Percentiles rank a stretch among this genome's conserved stretches.
These are phyloP conservation scores for Alternaria angustiovoidea DNA, from an alignment of 2,329 filamentous ascomycete species.

Conservation along the genomic window DNA sequence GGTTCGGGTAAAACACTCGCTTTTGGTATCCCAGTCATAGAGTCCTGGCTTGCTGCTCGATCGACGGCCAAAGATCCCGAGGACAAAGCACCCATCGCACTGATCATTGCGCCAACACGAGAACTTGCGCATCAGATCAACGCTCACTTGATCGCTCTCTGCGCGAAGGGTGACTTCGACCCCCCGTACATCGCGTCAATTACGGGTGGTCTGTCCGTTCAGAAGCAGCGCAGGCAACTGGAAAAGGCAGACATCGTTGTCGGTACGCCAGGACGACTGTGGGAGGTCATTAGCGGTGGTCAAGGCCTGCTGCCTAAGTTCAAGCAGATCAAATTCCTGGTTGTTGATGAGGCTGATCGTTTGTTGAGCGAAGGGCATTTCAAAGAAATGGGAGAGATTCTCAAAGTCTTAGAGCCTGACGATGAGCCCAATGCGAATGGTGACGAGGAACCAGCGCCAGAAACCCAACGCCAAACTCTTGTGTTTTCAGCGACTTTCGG, in stretches of 20 bases:
- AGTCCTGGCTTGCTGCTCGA: slow-evolving; percentile 72
- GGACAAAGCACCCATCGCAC: slow-evolving; percentile 61
- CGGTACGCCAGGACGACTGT: slow-evolving; percentile 88
- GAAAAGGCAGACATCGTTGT: slow-evolving; percentile 90
- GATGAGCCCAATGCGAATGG: slow-evolving; percentile 59
- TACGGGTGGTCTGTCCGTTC: slow-evolving; percentile 90
- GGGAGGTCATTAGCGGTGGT: slow-evolving; percentile 88
- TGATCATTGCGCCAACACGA: slow-evolving; percentile 89
- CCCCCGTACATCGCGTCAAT: slow-evolving; percentile 76
- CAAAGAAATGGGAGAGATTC: slow-evolving; percentile 89
- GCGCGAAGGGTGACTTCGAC: slow-evolving; percentile 69
- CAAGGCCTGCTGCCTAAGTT: slow-evolving; percentile 74
- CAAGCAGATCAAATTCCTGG: slow-evolving; percentile 78
- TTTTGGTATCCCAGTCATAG: slow-evolving; percentile 91
- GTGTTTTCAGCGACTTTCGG: slow-evolving; percentile 98
- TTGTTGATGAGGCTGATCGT: slow-evolving; percentile 93
- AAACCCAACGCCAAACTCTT: slow-evolving; percentile 76
- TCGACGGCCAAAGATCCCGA: slow-evolving; percentile 38
- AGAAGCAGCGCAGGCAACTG: slow-evolving; percentile 90
- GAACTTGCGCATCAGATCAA: slow-evolving; percentile 93
- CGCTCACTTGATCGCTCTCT: slow-evolving; percentile 80
- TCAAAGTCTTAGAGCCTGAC: slow-evolving; percentile 77
- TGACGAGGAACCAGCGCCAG: slow-evolving; percentile 14
- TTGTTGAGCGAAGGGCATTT: slow-evolving; percentile 93
- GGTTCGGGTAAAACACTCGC: slow-evolving; percentile 97